Percentiles rank a stretch among this genome's conserved stretches.
phyloP scores from a whole-genome alignment of 163 green algal genomes.

The Scenedesmus sp. region DNA sequence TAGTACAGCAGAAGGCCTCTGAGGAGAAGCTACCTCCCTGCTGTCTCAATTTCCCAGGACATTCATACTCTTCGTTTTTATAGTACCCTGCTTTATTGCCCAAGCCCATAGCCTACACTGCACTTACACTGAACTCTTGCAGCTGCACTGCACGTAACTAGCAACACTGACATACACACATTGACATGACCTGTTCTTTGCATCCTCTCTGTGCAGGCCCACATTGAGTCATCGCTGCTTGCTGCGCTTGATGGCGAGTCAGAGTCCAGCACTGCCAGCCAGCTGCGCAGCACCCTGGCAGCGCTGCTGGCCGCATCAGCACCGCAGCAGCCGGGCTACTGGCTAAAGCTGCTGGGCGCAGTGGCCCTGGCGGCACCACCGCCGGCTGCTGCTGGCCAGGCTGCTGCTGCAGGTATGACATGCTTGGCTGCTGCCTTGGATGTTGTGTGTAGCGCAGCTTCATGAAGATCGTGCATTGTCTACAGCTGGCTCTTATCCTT shows the following conservation, averaged over 20 bases:
- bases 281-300: constrained; percentile 79
- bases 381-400: constrained; percentile 26
- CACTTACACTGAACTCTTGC: background rate
- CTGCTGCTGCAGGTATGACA: background rate
- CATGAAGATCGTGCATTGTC: too few relatives aligned
- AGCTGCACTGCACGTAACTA: background rate
- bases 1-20: background rate
- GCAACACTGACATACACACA: too few relatives aligned
- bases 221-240: constrained; percentile 81
- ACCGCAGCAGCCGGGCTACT: constrained; percentile 68
- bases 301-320: constrained; percentile 75
- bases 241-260: constrained; percentile 86
- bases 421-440: background rate
- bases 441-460: background rate
- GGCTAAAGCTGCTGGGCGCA: constrained; percentile 78
- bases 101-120: too few relatives aligned
- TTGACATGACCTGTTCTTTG: background rate
- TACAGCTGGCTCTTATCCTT: background rate
- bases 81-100: background rate
- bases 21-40: background rate
- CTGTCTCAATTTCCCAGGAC: background rate
- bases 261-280: constrained; percentile 70
- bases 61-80: background rate
- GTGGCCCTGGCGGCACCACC: constrained; percentile 68
- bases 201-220: constrained; percentile 25